Conservation (phyloP, 192 early-diverging fungal species). For the Cladochytrium replicatum region DNA sequence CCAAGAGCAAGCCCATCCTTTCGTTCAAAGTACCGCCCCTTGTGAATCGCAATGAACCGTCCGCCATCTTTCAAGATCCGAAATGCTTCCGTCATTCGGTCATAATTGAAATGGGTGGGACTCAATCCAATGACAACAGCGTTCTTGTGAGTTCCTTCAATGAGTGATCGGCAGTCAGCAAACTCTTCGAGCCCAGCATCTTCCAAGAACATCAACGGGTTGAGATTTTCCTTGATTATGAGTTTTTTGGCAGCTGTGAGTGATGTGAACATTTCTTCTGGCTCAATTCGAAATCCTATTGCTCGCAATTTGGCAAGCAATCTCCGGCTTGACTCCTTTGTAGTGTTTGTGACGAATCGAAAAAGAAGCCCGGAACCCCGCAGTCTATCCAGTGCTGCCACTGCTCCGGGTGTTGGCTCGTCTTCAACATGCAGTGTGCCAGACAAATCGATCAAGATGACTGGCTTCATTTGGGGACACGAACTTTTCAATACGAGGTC, state of each 20-base stretch:
- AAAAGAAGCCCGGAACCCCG: conserved; percentile 28
- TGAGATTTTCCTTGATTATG: conserved; percentile 32
- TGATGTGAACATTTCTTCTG: conserved; percentile 66
- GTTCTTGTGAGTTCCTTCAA: conserved; percentile 44
- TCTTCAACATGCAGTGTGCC: conserved; percentile 73
- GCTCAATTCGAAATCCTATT: conserved; percentile 61
- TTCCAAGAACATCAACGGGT: conserved; percentile 71
- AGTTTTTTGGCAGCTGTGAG: conserved; percentile 63
- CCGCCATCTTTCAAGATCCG: conserved; percentile 47
- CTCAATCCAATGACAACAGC: conserved; percentile 79
- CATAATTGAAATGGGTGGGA: conserved; percentile 59
- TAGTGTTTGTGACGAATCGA: conserved; percentile 83
- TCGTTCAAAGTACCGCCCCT: conserved; percentile 65
- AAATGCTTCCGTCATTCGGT: conserved; percentile 69
- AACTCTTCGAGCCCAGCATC: conserved; percentile 65
- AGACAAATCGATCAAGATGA: conserved; percentile 65
- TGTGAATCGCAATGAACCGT: conserved; percentile 73
- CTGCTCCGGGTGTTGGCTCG: conserved; percentile 49
- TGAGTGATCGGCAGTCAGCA: too few relatives aligned
- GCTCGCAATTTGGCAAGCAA: conserved; percentile 47
- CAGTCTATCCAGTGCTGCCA: conserved; percentile 53
- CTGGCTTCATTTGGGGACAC: too few relatives aligned
- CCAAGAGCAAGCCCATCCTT: conserved; percentile 59
- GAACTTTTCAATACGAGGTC: too few relatives aligned
- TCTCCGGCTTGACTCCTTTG: conserved; percentile 52